Evolutionary conservation across 257 asterid species (phyloP), one percentile per base, ranked within the genome.

Genomic region (Cordia subcordata): DNA sequence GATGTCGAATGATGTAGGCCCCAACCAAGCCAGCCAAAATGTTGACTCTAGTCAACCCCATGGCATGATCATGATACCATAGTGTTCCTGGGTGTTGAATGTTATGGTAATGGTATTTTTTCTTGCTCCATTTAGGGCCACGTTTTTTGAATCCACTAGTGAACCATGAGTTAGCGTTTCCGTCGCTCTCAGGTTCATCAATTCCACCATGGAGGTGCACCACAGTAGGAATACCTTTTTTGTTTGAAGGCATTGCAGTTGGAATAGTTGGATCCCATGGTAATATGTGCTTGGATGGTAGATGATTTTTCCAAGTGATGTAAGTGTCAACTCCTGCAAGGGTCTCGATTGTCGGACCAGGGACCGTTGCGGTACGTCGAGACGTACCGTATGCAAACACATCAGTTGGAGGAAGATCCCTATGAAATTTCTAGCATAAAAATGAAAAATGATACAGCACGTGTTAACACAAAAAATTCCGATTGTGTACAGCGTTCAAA

Each of bases 61-160:
- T 79, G 0, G 98, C 98, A 23, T 91, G 95, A 53, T 91, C 98
- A 19, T 91, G 98, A 74, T 90, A 90, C 94, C 94, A 90, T 2
- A 87, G 53, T 0, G 89, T 85, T n/a, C 98, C 98, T 0, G 96
- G 95, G 10, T 90, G 97, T 52, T 90, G 98, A 0, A 38, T 1
- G 13, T 90, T 90, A 65, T 78, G 84, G 69, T 90, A 90, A 55
- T 68, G 79, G 51, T 85, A 90, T 0, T 55, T 75, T 55, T 72
- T 66, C 63, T 55, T 65, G 0, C 66, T 70, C 96, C 96, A 90
- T 10, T 81, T 55, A 0, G 86, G 87, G 16, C 98, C 98, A 0
- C 71, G 69, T 14, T 83, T 67, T 23, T 44, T 47, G 70, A 81
- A 90, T 1, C 66, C 58, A 19, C 82, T 57, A 0, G 96, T 90